phyloP scores from a whole-genome alignment of 2,329 filamentous ascomycete genomes.

The Neonectria faginata region DNA sequence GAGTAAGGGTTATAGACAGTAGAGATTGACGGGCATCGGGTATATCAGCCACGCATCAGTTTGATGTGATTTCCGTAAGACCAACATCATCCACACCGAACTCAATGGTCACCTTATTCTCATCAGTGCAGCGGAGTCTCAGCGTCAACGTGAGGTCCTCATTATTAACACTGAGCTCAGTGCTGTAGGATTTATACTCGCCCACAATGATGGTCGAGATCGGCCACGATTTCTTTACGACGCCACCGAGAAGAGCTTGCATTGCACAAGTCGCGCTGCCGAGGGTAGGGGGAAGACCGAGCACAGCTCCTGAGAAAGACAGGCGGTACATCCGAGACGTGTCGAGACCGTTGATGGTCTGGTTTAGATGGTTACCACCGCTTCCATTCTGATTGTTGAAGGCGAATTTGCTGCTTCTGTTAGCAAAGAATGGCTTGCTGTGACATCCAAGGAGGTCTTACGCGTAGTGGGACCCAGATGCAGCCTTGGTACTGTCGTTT shows the following conservation, averaged over 20 bases:
- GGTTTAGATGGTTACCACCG: constrained; percentile 24
- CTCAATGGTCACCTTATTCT: constrained; percentile 3
- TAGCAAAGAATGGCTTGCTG: neutral
- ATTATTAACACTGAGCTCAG: neutral
- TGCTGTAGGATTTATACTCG: constrained; percentile 1
- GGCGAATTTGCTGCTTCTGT: constrained; percentile 5
- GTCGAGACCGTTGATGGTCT: constrained; percentile 24
- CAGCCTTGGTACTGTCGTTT: constrained; percentile 9
- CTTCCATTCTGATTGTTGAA: neutral
- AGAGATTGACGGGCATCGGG: neutral
- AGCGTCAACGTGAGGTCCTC: constrained; percentile 9
- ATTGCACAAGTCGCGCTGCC: constrained; percentile 1
- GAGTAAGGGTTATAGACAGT: neutral
- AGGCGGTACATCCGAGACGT: constrained; percentile 4
- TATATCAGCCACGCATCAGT: neutral
- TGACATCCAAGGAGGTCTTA: neutral
- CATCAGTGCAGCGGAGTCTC: constrained; percentile 18
- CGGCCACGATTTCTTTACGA: neutral
- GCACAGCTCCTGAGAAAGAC: constrained; percentile 15
- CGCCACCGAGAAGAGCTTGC: neutral
- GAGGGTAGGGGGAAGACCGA: neutral
- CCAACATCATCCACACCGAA: constrained; percentile 25
- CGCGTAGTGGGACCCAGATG: constrained; percentile 19
- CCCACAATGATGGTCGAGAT: neutral
- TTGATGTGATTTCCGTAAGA: neutral